Conservation (phyloP, 2,329 filamentous ascomycete genomes). For the Alternaria solani region DNA sequence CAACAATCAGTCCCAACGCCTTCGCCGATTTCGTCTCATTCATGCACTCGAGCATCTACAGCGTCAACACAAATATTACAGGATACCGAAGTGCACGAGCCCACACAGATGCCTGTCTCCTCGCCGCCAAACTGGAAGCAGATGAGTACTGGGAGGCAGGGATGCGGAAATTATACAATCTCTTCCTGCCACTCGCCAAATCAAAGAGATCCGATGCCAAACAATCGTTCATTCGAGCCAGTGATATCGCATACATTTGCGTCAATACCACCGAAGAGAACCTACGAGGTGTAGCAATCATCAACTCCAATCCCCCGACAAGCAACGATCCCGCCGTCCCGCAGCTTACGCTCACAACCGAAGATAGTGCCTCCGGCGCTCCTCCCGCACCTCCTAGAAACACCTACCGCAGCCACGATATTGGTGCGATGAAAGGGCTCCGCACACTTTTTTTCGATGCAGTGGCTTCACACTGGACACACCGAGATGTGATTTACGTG, state of each 20-base stretch:
- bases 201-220: background rate
- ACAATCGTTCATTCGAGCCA: slow-evolving; percentile 9
- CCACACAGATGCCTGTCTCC: slow-evolving; percentile 13
- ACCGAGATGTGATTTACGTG: slow-evolving; percentile 10
- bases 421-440: background rate
- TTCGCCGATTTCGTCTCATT: slow-evolving; percentile 32
- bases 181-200: slow-evolving; percentile 16
- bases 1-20: slow-evolving; percentile 1
- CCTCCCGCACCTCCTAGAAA: background rate
- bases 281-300: background rate
- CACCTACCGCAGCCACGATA: background rate
- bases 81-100: slow-evolving; percentile 17
- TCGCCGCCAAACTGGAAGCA: slow-evolving; percentile 20
- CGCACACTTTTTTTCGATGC: slow-evolving; percentile 28
- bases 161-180: slow-evolving; percentile 15
- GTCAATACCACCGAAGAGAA: background rate
- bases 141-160: slow-evolving; percentile 16
- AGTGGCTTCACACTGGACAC: slow-evolving; percentile 24
- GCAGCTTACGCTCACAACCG: background rate
- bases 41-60: slow-evolving; percentile 30
- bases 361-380: background rate
- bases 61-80: slow-evolving; percentile 13
- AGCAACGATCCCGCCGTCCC: background rate
- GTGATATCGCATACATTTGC: slow-evolving; percentile 24
- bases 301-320: background rate